phyloP scores from a whole-genome alignment of 441 rosid genomes.

The Croton setiger region DNA sequence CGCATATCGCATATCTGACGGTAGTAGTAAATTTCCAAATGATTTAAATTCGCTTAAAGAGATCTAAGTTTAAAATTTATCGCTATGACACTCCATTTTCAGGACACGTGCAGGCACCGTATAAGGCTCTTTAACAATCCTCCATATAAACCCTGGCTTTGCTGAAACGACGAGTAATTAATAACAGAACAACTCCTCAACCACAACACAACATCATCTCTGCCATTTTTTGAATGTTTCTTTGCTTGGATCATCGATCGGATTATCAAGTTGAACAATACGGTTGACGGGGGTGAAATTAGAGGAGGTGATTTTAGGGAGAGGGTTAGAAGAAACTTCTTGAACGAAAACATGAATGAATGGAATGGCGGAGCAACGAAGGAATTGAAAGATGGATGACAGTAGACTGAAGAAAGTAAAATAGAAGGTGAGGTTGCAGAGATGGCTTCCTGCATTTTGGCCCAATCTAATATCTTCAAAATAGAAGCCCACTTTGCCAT shows the following conservation, averaged over 20 bases:
- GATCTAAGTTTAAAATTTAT: no score
- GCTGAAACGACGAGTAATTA: constrained; percentile 60
- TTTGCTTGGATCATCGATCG: constrained; percentile 52
- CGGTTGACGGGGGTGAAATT: constrained; percentile 30
- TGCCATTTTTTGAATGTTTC: constrained; percentile 37
- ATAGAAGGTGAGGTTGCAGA: no score
- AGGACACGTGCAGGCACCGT: no score
- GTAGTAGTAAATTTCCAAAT: no score
- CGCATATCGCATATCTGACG: no score
- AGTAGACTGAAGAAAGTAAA: no score
- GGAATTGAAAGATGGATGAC: no score
- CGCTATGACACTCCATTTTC: no score
- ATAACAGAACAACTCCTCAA: constrained; percentile 84
- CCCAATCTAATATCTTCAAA: no score
- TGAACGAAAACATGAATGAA: constrained; percentile 81
- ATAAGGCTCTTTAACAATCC: constrained; percentile 78
- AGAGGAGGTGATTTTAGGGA: constrained; percentile 25
- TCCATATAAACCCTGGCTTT: constrained; percentile 79
- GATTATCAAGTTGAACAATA: constrained; percentile 42
- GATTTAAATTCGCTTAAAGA: no score
- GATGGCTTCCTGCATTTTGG: no score
- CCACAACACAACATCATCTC: constrained; percentile 36
- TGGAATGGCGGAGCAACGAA: constrained; percentile 70
- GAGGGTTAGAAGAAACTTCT: constrained; percentile 60
- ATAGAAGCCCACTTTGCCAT: no score